Percentiles rank a stretch among this genome's conserved stretches.
phyloP scores from a whole-genome alignment of 2,329 filamentous ascomycete genomes.

The Lasiodiplodia citricola region DNA sequence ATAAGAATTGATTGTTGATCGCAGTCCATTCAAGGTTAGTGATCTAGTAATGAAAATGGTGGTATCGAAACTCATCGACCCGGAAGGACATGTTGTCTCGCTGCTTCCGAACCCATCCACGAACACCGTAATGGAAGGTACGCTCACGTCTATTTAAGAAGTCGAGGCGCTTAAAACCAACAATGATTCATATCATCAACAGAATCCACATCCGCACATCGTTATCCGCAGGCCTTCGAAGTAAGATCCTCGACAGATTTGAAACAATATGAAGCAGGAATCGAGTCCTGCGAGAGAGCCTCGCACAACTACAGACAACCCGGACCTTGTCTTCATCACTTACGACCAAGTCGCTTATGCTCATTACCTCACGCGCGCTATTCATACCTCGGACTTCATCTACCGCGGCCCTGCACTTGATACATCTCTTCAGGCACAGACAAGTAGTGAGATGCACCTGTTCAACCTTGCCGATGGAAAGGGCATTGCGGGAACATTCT shows the following conservation, averaged over 20 bases:
- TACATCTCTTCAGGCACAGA: neutral
- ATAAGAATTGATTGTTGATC: too few relatives aligned
- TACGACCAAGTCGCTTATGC: neutral
- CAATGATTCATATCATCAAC: neutral
- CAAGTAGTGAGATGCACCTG: neutral
- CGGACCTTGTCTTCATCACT: neutral
- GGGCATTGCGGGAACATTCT: neutral
- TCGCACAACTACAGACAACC: neutral
- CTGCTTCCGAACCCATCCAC: too few relatives aligned
- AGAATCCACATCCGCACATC: neutral
- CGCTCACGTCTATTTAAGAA: too few relatives aligned
- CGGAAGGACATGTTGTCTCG: too few relatives aligned
- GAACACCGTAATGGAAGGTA: too few relatives aligned
- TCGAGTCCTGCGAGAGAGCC: neutral
- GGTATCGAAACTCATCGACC: too few relatives aligned
- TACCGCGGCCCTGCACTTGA: neutral
- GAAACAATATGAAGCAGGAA: neutral
- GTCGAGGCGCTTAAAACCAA: neutral
- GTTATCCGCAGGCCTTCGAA: neutral
- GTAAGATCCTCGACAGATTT: neutral
- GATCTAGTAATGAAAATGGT: too few relatives aligned
- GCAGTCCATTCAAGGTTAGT: too few relatives aligned
- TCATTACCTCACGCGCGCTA: neutral
- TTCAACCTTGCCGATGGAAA: neutral
- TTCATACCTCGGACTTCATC: neutral